phyloP scores from a whole-genome alignment of 495 filamentous ascomycete species.

The Talaromyces thailandensis region DNA sequence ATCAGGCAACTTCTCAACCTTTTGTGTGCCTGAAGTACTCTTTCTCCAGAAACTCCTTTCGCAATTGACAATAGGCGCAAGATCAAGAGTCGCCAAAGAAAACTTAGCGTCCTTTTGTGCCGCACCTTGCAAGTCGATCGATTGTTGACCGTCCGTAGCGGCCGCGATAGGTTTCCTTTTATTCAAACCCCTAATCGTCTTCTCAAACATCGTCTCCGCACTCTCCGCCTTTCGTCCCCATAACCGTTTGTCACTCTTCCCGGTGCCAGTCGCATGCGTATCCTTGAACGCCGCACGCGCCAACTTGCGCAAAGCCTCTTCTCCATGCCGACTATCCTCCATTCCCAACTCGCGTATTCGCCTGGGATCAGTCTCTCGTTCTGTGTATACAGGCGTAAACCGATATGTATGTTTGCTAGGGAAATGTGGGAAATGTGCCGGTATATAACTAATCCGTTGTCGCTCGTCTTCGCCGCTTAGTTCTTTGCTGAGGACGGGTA shows the following conservation, averaged over 20 bases:
- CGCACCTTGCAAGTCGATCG: constrained; percentile 28
- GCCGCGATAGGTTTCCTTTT: constrained; percentile 22
- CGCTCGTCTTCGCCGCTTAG: constrained; percentile 45
- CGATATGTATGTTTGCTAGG: constrained; percentile 69
- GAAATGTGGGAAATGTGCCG: constrained; percentile 58
- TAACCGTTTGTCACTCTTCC: constrained; percentile 31
- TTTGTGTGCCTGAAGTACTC: constrained; percentile 18
- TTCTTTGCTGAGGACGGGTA: constrained; percentile 42
- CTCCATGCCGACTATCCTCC: constrained; percentile 62
- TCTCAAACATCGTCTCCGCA: constrained; percentile 43
- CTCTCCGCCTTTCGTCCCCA: constrained; percentile 35
- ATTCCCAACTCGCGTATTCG: constrained; percentile 65
- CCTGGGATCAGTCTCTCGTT: constrained; percentile 58
- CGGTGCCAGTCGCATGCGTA: constrained; percentile 23
- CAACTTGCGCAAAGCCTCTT: constrained; percentile 63
- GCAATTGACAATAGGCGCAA: constrained; percentile 40
- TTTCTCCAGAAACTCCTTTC: constrained; percentile 35
- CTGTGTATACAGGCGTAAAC: constrained; percentile 54
- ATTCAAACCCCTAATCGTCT: constrained; percentile 29
- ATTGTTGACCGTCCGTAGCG: constrained; percentile 8
- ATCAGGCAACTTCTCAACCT: constrained; percentile 21
- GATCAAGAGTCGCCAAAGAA: constrained; percentile 23
- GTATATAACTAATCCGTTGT: constrained; percentile 44
- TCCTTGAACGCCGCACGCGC: constrained; percentile 43
- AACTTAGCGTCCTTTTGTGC: constrained; percentile 19